Evolutionary conservation across 345 rosid genomes (phyloP).

Genomic region (Psidium friedrichsthalianum): DNA sequence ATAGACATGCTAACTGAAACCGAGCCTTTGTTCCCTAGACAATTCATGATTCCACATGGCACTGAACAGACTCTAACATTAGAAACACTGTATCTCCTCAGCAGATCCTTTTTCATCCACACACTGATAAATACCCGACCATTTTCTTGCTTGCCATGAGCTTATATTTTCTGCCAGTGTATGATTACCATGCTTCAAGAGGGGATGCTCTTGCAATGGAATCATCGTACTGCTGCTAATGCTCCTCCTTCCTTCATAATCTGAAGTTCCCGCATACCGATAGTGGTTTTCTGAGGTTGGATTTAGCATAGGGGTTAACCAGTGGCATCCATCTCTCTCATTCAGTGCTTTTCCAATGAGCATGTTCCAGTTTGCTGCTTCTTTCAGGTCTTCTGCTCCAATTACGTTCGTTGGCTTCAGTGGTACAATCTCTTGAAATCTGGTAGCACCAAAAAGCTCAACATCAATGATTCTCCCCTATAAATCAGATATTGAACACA

Average conservation of each 20-base stretch:
- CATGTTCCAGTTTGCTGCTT: constrained; percentile 58
- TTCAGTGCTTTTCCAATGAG: constrained; percentile 53
- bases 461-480: background rate
- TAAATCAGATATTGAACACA: too few relatives aligned
- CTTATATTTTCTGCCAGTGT: constrained; percentile 25
- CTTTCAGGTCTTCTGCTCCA: constrained; percentile 50
- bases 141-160: constrained; percentile 68
- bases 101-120: constrained; percentile 56
- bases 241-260: constrained; percentile 14
- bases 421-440: constrained; percentile 65
- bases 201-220: constrained; percentile 4
- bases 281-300: constrained; percentile 29
- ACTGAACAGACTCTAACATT: constrained; percentile 49
- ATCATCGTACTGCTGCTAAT: constrained; percentile 5
- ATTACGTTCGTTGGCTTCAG: constrained; percentile 37
- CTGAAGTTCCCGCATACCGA: constrained; percentile 7
- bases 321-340: constrained; percentile 28
- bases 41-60: constrained; percentile 69
- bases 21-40: constrained; percentile 66
- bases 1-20: constrained; percentile 61
- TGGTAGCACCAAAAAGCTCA: constrained; percentile 5
- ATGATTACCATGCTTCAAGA: background rate
- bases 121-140: constrained; percentile 70
- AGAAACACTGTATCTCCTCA: constrained; percentile 30
- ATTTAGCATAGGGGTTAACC: constrained; percentile 35